These are phyloP conservation scores for Mimosa bimucronata DNA, from an alignment of 306 rosid genomes.

Conservation along the genomic window DNA sequence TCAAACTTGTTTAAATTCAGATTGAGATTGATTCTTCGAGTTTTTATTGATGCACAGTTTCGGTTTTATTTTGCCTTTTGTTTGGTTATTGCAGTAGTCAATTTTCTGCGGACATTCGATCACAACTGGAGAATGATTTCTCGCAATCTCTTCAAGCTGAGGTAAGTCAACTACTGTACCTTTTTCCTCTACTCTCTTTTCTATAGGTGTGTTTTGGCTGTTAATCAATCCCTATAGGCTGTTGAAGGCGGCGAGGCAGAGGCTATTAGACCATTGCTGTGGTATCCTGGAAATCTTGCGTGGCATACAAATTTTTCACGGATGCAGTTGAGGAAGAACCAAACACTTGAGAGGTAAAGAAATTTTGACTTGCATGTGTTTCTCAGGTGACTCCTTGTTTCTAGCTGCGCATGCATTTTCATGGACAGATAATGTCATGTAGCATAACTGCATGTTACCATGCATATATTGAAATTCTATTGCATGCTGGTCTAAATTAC, in stretches of 20 bases:
- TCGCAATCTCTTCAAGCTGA: constrained; percentile 74
- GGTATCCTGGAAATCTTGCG: constrained; percentile 95
- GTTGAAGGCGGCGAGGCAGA: constrained; percentile 65
- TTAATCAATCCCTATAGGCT: constrained; percentile 51
- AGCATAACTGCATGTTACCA: not conserved
- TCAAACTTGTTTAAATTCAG: not conserved
- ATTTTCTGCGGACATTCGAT: constrained; percentile 73
- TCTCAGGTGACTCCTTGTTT: not conserved
- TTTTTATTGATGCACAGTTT: constrained; percentile 7
- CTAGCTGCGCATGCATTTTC: not conserved
- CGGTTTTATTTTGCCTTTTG: constrained; percentile 21
- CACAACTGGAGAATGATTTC: constrained; percentile 81
- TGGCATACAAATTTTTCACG: constrained; percentile 98
- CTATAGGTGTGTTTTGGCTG: constrained; percentile 13
- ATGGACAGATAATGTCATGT: not conserved
- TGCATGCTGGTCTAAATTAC: not conserved
- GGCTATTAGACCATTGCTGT: constrained; percentile 87
- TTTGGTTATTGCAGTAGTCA: constrained; percentile 71
- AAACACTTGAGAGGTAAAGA: constrained; percentile 84
- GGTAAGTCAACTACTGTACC: constrained; percentile 42
- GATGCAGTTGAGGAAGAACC: constrained; percentile 97
- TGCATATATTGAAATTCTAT: not conserved
- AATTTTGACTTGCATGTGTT: constrained; percentile 29
- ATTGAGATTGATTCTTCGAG: constrained; percentile 14
- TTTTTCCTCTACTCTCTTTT: too few species aligned